Percentiles rank a stretch among this genome's conserved stretches.
These are phyloP conservation scores for Clonostachys rosea DNA, from an alignment of 2,329 filamentous ascomycete genomes.

Conservation along the genomic window DNA sequence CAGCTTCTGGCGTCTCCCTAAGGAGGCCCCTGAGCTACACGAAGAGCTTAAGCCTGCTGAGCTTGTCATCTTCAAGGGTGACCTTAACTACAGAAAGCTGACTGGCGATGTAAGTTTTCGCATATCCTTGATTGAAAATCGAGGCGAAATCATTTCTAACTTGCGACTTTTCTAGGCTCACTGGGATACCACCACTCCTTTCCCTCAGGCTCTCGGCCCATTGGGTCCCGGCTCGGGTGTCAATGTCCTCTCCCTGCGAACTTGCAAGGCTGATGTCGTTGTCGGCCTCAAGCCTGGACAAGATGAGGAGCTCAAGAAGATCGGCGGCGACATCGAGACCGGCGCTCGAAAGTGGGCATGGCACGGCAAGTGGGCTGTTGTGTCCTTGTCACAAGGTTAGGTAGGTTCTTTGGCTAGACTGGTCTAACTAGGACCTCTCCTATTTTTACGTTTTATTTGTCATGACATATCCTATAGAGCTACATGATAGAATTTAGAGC, in stretches of 20 bases:
- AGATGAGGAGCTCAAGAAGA: constrained; percentile 73
- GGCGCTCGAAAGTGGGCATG: constrained; percentile 84
- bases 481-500: neutral
- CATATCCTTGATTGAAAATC: neutral
- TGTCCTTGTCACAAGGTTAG: constrained; percentile 42
- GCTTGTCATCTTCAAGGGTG: constrained; percentile 93
- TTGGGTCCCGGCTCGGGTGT: constrained; percentile 77
- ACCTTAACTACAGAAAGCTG: constrained; percentile 93
- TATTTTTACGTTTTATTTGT: neutral
- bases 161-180: constrained; percentile 16
- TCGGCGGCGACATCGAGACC: constrained; percentile 62
- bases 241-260: constrained; percentile 81
- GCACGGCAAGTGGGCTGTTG: constrained; percentile 95
- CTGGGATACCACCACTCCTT: constrained; percentile 87
- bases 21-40: constrained; percentile 60
- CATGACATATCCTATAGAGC: neutral
- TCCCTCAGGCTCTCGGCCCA: constrained; percentile 78
- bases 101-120: constrained; percentile 70
- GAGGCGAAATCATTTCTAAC: neutral
- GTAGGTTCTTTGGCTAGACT: constrained; percentile 9
- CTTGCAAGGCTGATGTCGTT: constrained; percentile 94
- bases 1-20: constrained; percentile 83
- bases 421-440: neutral
- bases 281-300: constrained; percentile 79
- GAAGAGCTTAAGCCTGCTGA: constrained; percentile 79